Base-by-base conservation (phyloP, 2,329 filamentous ascomycete genomes). In the Teratosphaeria viscida region DNA sequence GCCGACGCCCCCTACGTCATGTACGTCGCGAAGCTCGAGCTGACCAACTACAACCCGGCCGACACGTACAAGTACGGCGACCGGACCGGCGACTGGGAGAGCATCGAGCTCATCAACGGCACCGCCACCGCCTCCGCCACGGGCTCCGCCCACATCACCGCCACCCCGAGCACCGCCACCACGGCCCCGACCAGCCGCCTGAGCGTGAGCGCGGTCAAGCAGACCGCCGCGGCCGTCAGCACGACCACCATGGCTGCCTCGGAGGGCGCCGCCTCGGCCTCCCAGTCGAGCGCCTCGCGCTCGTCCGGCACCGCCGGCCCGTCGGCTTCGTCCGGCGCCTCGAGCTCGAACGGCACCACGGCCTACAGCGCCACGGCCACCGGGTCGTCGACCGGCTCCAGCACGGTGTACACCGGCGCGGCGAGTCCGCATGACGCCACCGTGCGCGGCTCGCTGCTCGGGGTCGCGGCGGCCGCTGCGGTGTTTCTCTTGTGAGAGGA, bases 31-130 rank as follows among this genome's bases (percentile, higher is more conserved):
- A 74, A 66, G 56, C 75, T 82, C 63, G 77, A 74, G 60, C 76
- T 83, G 65, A 75, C 73, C 62, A 82, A 82, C 73, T 78, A 78
- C 73, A 77, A 78, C 62, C 80, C 80, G 7, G 79, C 76, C 29
- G 75, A 70, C 54, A 71, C 75, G 57, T 83, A 83, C 73, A 69
- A 75, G 61, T 83, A 77, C 70, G 72, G 71, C 56, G 80, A 82
- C 71, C 71, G 72, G 63, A 74, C 73, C 14, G 81, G 81, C 52
- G 70, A 65, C 58, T 81, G 68, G 61, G 61, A 79, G 63, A 79
- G 76, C 68, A 83, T 82, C 70, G 73, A 79, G 61, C 69, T 77
- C 58, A 70, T 70, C 60, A 66, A 60, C 23, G 63, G 52, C 14
- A 63, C 52, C 8, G 19, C 57, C 43, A 26, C 26, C 47, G 23